A percentile compares a stretch with the other conserved stretches of the same genome.
Evolutionary conservation across 2,329 filamentous ascomycete genomes (phyloP).

Genomic region (Acarospora socialis): DNA sequence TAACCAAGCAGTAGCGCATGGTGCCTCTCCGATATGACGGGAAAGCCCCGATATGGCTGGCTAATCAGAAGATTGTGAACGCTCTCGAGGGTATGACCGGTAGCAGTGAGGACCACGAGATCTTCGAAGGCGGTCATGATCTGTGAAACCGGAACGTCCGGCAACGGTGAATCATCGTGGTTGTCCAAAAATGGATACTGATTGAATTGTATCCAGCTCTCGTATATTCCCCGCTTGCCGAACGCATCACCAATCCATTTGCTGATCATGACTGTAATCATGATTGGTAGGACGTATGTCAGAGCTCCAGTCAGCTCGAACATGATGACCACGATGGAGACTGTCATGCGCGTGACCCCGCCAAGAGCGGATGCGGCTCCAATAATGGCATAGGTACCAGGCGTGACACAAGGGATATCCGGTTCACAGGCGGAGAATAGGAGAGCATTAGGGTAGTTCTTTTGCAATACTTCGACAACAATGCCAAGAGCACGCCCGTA

Average conservation of each 20-base stretch:
- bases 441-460: slow-evolving; percentile 60
- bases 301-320: slow-evolving; percentile 95
- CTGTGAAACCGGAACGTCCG: slow-evolving; percentile 71
- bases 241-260: slow-evolving; percentile 98
- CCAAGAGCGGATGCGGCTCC: slow-evolving; percentile 89
- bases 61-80: slow-evolving; percentile 56
- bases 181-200: slow-evolving; percentile 94
- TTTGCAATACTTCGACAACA: slow-evolving; percentile 76
- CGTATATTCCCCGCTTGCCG: slow-evolving; percentile 85
- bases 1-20: slow-evolving; percentile 77
- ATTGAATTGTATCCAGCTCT: slow-evolving; percentile 93
- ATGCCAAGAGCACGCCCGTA: slow-evolving; percentile 82
- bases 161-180: slow-evolving; percentile 61
- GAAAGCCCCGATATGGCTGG: slow-evolving; percentile 79
- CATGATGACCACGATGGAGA: slow-evolving; percentile 98
- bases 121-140: slow-evolving; percentile 92
- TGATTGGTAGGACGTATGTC: slow-evolving; percentile 93
- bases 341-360: slow-evolving; percentile 89
- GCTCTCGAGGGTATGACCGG: slow-evolving; percentile 70
- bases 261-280: slow-evolving; percentile 95
- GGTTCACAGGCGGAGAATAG: slow-evolving; percentile 70
- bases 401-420: slow-evolving; percentile 76
- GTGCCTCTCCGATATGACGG: slow-evolving; percentile 65
- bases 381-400: slow-evolving; percentile 91
- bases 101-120: slow-evolving; percentile 71